Evolutionary conservation across 2,329 filamentous ascomycete genomes (phyloP).

Genomic region (Escovopsis sp.): DNA sequence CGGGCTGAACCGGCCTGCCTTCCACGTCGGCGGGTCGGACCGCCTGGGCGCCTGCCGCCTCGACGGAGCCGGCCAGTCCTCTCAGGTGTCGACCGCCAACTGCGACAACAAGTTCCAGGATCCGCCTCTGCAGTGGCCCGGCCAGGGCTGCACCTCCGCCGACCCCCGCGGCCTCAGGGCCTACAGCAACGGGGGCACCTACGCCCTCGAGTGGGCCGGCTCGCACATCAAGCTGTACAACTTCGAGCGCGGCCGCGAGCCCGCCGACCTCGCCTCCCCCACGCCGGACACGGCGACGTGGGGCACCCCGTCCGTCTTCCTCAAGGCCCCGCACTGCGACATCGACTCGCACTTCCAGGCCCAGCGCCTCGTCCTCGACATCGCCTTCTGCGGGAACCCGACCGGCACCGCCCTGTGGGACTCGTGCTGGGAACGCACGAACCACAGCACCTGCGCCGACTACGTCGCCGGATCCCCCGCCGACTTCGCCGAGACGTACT

Average conservation of each 20-base stretch:
- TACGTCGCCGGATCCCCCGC: conserved; percentile 23
- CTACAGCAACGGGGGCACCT: conserved; percentile 24
- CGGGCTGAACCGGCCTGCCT: conserved; percentile 38
- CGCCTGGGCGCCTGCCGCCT: conserved; percentile 22
- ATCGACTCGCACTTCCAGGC: conserved; percentile 47
- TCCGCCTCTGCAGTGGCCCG: conserved; percentile 17
- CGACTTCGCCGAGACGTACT: conserved; percentile 22
- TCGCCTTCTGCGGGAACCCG: conserved; percentile 60
- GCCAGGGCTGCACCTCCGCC: conserved; percentile 26
- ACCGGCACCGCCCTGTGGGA: conserved; percentile 26
- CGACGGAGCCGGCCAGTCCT: conserved; percentile 15
- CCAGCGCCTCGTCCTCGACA: conserved; percentile 61
- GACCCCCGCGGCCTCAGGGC: conserved; percentile 26
- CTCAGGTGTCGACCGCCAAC: conserved; percentile 20
- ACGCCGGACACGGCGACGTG: conserved; percentile 48
- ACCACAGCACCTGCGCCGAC: conserved; percentile 16
- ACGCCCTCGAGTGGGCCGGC: conserved; percentile 28
- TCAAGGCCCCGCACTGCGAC: conserved; percentile 45
- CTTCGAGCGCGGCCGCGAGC: conserved; percentile 19
- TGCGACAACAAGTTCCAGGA: conserved; percentile 25
- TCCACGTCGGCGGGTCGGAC: conserved; percentile 33
- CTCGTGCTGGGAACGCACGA: conserved; percentile 12
- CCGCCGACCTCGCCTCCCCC: conserved; percentile 20
- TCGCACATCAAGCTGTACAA: conserved; percentile 27
- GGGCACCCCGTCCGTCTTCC: conserved; percentile 48